Evolutionary conservation across 192 early-diverging fungal species (phyloP), one percentile per base, ranked within the genome.

Genomic region (Obelidium mucronatum): DNA sequence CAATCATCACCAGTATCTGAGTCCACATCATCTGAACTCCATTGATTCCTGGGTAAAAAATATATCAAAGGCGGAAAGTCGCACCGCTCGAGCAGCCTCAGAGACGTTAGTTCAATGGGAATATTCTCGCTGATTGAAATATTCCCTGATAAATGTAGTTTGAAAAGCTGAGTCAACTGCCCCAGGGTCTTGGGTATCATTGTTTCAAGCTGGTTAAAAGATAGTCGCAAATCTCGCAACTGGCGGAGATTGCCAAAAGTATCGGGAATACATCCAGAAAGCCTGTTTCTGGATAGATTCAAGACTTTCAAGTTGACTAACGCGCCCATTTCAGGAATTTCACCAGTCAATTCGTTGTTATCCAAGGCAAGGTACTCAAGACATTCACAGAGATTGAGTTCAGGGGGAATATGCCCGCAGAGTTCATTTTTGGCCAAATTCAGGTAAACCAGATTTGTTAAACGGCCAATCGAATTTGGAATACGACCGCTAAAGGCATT

Each of bases 361-460:
- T 44, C 6, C 17, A 44, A 5, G 5, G 42, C 5, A 17, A 44
- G 42, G 17, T 5, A 44, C 42, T 44, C 42, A 11, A 44, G 17
- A 44, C 17, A 11, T 5, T 11, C 42, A 11, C 15, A 59, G 19
- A 8, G 33, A 28, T 6, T 36, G 17, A 65, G 28, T 39, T 31
- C 62, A 28, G 22, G 6, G 8, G 56, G 56, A 1, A 65, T 17
- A 36, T 11, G 34, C 19, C 63, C 63, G 6, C 33, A 37, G 15
- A 65, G 26, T 26, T 65, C 31, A 39, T 65, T 65, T 37, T 36
- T 35, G 6, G 34, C 31, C 34, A 65, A 34, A 39, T 39, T 40
- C 63, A 65, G 35, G 28, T 11, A n/a, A 19, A 34, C n/a, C n/a
- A 65, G 63, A 39, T 40, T 34, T 26, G 63, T 39, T 36, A 65